Base-by-base conservation (phyloP, 23 red algal genomes). In the Gracilaria vermiculophylla region DNA sequence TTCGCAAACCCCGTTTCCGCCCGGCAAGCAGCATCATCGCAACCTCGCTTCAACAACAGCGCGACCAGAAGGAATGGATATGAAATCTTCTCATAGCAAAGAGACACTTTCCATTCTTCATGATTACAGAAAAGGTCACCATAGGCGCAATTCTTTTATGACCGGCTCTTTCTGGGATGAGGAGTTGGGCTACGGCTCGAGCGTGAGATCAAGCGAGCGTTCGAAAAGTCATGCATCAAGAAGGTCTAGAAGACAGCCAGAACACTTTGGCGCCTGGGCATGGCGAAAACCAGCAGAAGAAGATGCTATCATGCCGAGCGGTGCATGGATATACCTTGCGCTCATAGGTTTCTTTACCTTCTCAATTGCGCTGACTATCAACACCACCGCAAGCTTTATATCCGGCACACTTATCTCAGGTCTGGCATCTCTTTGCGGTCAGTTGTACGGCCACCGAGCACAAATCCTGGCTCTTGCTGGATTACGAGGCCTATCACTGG, bases 311-410 rank as follows among this genome's bases (percentile, higher is more conserved):
- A 57, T 87, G 61, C 91, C 91, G 27, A 58, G 51, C 13, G 80
- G 81, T 41, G 91, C 91, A 20, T 80, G 80, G 92, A 40, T 81
- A 44, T 94, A 88, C 42, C 92, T 94, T 54, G 73, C 92, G n/a
- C 62, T 94, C 23, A 94, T 94, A 78, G 92, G 92, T 41, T 80
- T 64, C 15, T 49, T 54, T 25, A 88, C 92, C 11, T 88, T 87
- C 58, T 42, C 48, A 7, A 87, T 94, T 17, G 80, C 79, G 6
- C 71, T 44, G 8, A 33, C 82, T 0, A 69, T 94, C 73, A 82
- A 62, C 81, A 44, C 34, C 2, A 71, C 11, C 25, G 54, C 82
- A 14, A 36, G 8, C 12, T 62, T 60, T 42, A 39, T 88, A 56
- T 65, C 78, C 19, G 70, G 23, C 25, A 27, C 53, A 0, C 45